Evolutionary conservation across 2,329 filamentous ascomycete species (phyloP), one percentile per base, ranked within the genome.

Genomic region (Alternaria gaisen): DNA sequence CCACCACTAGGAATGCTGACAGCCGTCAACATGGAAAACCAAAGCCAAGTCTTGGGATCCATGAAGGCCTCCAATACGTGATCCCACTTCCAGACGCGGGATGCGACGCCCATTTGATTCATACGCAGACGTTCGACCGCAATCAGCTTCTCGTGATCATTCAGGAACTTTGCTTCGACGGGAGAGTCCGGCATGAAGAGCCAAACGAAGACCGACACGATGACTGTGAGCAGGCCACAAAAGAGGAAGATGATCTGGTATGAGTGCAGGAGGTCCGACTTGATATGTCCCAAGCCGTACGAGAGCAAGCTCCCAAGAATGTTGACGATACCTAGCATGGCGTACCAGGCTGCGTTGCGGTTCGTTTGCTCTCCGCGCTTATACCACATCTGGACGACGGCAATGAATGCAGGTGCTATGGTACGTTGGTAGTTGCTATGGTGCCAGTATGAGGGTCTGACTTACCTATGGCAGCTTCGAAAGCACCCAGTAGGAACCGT

Each of bases 101-200:
- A 79, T 8, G 75, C 74, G n/a, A 81, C 76, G 48, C 79, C 80
- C 71, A 77, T 79, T 60, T 80, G 78, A 55, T 82, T 81, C 75
- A 76, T 77, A 4, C 78, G 67, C 18, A 82, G 66, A 7, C 87
- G 80, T 68, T 89, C 87, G 11, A 89, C 82, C 0, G 87, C 86
- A 10, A 88, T 76, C 0, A 87, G 68, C 56, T 85, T 88, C 46
- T 90, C 87, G 14, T 85, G 79, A 4, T 84, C 81, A 0, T 77
- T 80, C 2, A 90, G 79, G 50, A 88, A 89, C 20, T 83, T 85
- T 1, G 87, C 83, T 22, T 85, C 82, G 69, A 88, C 83, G 0
- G 88, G 88, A 0, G 86, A 88, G 66, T 91, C 88, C 0, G 89
- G 89, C 82, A 91, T 87, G 53, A 85, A 83, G 18, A 84, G 59